Base-by-base conservation (phyloP, 192 early-diverging fungal species). In the Backusella psychrophila region DNA sequence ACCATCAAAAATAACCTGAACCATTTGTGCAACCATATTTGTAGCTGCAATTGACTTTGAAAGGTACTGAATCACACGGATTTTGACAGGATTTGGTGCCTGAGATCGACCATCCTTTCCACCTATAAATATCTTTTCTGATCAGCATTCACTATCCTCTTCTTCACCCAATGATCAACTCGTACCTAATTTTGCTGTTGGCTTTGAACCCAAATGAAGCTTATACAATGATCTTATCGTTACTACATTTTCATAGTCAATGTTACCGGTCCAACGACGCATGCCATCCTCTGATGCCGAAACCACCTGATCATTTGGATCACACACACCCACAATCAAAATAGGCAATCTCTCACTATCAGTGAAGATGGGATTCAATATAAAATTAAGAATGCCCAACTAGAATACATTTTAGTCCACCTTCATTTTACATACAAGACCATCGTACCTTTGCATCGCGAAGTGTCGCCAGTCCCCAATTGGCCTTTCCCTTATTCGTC, bases 251-350 rank as follows among this genome's bases (percentile, higher is more conserved):
- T 98, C 96, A 38, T 91, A 81, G 78, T 95, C 86, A 4, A 92
- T 88, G 38, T 90, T 89, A 5, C 83, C 83, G 53, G 79, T 71
- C 82, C 82, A 92, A 80, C 56, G 91, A 83, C 84, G 92, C 34
- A 95, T 34, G 15, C 91, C 93, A 76, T 96, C 94, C 71, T 98
- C 95, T 36, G 93, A 92, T 7, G 90, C 88, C 15, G 85, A 82
- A 0, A 91, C 83, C 3, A 89, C 82, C 52, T 94, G 88, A 76
- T 93, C 87, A 74, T 91, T 91, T 0, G 92, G 72, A 84, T 97
- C 96, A 66, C 88, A 87, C 0, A 89, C 79, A 15, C 88, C 92
- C 3, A 82, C 83, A 14, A 94, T 76, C 21, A 89, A 86, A 5
- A 94, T 76, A 2, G 83, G 71, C 65, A 90, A 93, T 44, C 91